Evolutionary conservation across 805 yeast genomes (phyloP).

Genomic region (Barnettozyma botsteinii): DNA sequence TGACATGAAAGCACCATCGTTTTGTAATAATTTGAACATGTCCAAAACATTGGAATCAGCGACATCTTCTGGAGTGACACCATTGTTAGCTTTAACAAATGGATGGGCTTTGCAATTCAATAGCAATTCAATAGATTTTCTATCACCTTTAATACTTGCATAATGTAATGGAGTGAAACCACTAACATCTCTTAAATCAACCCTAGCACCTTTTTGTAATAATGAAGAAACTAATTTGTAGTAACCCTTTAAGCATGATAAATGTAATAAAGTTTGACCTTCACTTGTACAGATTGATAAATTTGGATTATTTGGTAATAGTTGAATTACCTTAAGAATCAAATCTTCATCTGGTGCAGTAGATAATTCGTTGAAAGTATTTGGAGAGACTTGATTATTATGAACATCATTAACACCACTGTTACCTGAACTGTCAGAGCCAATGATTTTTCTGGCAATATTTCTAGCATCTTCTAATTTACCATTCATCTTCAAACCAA

Average conservation of each 20-base stretch:
- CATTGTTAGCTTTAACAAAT: conserved; percentile 45
- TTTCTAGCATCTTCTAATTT: conserved; percentile 90
- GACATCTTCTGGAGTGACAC: conserved; percentile 38
- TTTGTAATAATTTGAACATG: conserved; percentile 21
- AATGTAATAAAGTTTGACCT: conserved; percentile 85
- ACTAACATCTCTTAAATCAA: conserved; percentile 68
- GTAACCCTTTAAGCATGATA: conserved; percentile 76
- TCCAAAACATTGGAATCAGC: conserved; percentile 33
- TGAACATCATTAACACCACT: conserved; percentile 15
- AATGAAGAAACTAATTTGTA: conserved; percentile 54
- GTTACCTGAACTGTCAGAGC: conserved; percentile 35
- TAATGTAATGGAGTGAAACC: conserved; percentile 87
- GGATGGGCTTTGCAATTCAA: conserved; percentile 60
- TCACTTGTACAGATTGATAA: conserved; percentile 76
- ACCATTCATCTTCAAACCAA: conserved; percentile 96
- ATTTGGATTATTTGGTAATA: conserved; percentile 69
- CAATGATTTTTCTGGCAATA: conserved; percentile 87
- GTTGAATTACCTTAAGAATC: conserved; percentile 47
- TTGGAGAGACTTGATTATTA: conserved; percentile 5
- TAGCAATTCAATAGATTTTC: conserved; percentile 57
- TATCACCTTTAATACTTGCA: conserved; percentile 72
- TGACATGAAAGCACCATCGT: conserved; percentile 9
- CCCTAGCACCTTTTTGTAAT: conserved; percentile 58
- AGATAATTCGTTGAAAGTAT: conserved; percentile 4
- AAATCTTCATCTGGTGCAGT: conserved; percentile 32